Conservation (phyloP, 495 filamentous ascomycete genomes). For the Penicillium bovifimosum region DNA sequence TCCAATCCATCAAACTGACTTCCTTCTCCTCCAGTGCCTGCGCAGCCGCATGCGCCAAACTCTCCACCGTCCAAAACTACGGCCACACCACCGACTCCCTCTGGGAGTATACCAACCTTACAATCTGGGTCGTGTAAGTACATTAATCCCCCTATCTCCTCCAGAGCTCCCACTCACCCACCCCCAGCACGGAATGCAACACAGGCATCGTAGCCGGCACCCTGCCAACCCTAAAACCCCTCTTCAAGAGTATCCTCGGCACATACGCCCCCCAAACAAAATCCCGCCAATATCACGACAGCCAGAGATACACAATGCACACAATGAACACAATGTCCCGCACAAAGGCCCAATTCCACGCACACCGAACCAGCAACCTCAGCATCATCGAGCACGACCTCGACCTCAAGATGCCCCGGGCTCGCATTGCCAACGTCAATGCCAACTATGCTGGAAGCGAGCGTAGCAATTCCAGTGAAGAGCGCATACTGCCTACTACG, state of each 20-base stretch:
- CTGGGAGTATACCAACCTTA: constrained; percentile 34
- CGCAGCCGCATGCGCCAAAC: constrained; percentile 43
- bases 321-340: constrained; percentile 14
- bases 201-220: constrained; percentile 41
- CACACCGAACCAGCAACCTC: not conserved
- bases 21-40: constrained; percentile 27
- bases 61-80: constrained; percentile 32
- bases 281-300: constrained; percentile 8
- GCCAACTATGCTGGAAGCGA: not conserved
- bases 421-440: not conserved
- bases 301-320: constrained; percentile 10
- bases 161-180: constrained; percentile 3
- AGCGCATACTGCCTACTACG: constrained; percentile 11
- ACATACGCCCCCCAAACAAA: constrained; percentile 21
- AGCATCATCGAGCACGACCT: constrained; percentile 1
- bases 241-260: constrained; percentile 29
- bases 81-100: constrained; percentile 40
- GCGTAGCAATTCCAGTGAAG: constrained; percentile 18
- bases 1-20: not conserved
- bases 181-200: constrained; percentile 28
- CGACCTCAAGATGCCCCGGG: not conserved
- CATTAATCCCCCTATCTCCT: not conserved
- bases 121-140: constrained; percentile 25
- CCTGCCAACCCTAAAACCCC: constrained; percentile 40
- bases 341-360: not conserved